Percentiles rank a stretch among this genome's conserved stretches.
phyloP scores from a whole-genome alignment of 345 rosid species.

The Citrus cavaleriei region DNA sequence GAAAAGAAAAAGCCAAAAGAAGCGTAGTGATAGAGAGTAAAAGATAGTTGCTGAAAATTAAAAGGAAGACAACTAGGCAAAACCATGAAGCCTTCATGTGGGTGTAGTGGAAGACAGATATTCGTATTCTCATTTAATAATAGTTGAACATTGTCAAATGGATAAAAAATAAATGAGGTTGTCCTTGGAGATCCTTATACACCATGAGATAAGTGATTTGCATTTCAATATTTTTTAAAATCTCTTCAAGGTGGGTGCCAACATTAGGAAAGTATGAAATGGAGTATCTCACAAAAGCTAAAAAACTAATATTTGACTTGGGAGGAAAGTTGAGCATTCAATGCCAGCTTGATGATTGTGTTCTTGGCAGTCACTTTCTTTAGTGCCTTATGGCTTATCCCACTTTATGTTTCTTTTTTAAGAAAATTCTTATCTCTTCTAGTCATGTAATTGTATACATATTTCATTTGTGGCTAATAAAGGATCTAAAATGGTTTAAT shows the following conservation, averaged over 20 bases:
- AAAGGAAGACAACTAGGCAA: background rate
- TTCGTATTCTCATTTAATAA: background rate
- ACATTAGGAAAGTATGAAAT: no score
- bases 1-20: background rate
- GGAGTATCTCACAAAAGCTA: no score
- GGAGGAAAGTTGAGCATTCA: no score
- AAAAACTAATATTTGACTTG: no score
- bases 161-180: background rate
- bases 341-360: no score
- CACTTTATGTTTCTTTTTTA: slow-evolving; percentile 18
- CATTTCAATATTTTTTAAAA: slow-evolving; percentile 15
- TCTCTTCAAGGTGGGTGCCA: background rate
- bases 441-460: background rate
- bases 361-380: slow-evolving; percentile 9
- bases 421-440: slow-evolving; percentile 17
- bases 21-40: background rate
- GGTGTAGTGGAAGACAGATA: slow-evolving; percentile 5
- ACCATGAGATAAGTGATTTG: slow-evolving; percentile 9
- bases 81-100: background rate
- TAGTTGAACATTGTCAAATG: slow-evolving; percentile 3
- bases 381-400: slow-evolving; percentile 20
- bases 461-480: background rate
- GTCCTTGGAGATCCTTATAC: slow-evolving; percentile 3
- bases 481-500: slow-evolving; percentile 5
- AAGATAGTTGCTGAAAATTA: background rate